Percentiles rank a stretch among this genome's conserved stretches.
Conservation (phyloP, 2,329 filamentous ascomycete species). For the Tricladium varicosporioides region DNA sequence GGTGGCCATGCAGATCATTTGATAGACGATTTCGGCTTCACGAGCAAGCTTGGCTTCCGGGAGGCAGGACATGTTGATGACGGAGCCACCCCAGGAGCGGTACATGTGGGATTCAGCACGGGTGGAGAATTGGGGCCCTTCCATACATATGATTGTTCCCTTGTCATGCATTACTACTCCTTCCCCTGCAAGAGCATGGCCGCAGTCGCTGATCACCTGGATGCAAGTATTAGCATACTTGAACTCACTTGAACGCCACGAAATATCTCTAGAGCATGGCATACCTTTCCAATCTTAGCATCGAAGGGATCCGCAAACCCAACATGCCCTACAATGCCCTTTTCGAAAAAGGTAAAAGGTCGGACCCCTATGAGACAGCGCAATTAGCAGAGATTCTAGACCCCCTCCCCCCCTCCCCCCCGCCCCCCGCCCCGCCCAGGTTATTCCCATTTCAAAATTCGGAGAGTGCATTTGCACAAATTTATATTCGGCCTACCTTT, state of each 20-base stretch:
- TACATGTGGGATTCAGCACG: conserved; percentile 95
- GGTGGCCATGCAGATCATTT: conserved; percentile 99
- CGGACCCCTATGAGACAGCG: conserved; percentile 54
- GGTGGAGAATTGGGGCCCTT: conserved; percentile 97
- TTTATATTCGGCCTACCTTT: conserved; percentile 54
- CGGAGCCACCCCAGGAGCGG: conserved; percentile 85
- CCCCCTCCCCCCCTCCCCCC: no score
- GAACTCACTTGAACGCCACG: background rate
- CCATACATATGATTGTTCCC: conserved; percentile 91
- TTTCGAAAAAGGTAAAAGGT: conserved; percentile 94
- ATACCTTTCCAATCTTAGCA: conserved; percentile 60
- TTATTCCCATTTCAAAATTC: background rate
- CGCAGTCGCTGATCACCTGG: conserved; percentile 71
- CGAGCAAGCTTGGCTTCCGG: conserved; percentile 95
- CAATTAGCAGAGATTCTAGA: background rate
- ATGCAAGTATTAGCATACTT: background rate
- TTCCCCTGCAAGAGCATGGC: conserved; percentile 73
- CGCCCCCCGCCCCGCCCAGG: background rate
- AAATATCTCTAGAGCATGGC: background rate
- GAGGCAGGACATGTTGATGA: conserved; percentile 97
- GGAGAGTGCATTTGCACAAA: background rate
- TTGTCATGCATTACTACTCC: conserved; percentile 80
- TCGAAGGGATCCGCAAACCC: conserved; percentile 97
- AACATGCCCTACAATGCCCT: conserved; percentile 88
- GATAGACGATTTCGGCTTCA: conserved; percentile 94